phyloP scores from a whole-genome alignment of 2,329 filamentous ascomycete genomes.

The Monosporascus ibericus region DNA sequence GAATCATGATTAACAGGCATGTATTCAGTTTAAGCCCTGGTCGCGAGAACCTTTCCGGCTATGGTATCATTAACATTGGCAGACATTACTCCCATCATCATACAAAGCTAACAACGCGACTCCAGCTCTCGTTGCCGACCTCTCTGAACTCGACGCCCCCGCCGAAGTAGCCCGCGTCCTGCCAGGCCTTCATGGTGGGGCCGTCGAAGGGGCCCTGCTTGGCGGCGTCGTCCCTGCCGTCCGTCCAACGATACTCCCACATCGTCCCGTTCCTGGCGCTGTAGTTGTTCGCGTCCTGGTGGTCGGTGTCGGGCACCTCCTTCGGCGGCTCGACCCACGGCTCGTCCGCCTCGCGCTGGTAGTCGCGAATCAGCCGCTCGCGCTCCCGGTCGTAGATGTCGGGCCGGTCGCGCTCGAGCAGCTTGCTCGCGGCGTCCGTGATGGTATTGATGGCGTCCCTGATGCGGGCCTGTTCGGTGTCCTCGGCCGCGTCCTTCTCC shows the following conservation, averaged over 20 bases:
- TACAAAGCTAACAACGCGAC: conserved; percentile 41
- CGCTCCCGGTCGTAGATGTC: conserved; percentile 91
- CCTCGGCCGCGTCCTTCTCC: conserved; percentile 40
- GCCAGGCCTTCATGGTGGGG: conserved; percentile 84
- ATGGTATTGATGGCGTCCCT: conserved; percentile 73
- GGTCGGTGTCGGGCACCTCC: conserved; percentile 16
- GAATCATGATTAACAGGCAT: too few relatives aligned
- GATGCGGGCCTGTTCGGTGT: conserved; percentile 63
- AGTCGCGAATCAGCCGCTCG: conserved; percentile 77
- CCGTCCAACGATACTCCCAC: conserved; percentile 94
- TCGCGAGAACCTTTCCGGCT: too few relatives aligned
- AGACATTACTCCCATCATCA: conserved; percentile 23
- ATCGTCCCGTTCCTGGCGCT: conserved; percentile 28
- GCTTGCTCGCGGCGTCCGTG: conserved; percentile 82
- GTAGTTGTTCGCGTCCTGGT: not conserved
- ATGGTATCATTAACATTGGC: too few relatives aligned
- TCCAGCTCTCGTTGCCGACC: conserved; percentile 52
- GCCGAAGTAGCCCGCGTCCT: conserved; percentile 85
- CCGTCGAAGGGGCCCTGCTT: conserved; percentile 85
- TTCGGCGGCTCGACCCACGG: conserved; percentile 59
- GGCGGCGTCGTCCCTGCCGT: conserved; percentile 72
- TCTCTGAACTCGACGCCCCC: conserved; percentile 77
- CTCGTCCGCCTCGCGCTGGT: conserved; percentile 78
- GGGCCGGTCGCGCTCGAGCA: conserved; percentile 74
- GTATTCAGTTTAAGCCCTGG: too few relatives aligned